Conservation (phyloP, 345 rosid species). For the Psidium friedrichsthalianum region DNA sequence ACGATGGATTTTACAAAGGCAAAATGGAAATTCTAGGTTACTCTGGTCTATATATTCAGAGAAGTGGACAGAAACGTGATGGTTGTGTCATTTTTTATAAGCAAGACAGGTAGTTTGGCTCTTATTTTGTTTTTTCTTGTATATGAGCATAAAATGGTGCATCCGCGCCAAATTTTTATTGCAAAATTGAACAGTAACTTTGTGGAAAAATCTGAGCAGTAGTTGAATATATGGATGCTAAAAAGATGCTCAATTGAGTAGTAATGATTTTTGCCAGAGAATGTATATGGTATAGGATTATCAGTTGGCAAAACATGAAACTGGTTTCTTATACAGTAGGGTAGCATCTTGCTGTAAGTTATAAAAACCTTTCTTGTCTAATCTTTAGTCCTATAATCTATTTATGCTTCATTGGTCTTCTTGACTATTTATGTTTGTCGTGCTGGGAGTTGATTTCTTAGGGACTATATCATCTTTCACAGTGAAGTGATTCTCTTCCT, state of each 20-base stretch:
- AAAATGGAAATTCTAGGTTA: slow-evolving; percentile 59
- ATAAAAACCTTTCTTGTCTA: neutral
- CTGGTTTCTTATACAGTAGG: neutral
- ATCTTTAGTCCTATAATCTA: neutral
- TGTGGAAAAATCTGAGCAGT: neutral
- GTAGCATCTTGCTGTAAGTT: neutral
- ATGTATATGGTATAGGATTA: neutral
- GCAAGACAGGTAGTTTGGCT: slow-evolving; percentile 36
- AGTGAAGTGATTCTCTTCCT: neutral
- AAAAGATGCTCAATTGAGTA: neutral
- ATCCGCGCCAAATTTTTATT: neutral
- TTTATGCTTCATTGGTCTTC: neutral
- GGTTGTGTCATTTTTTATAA: slow-evolving; percentile 88
- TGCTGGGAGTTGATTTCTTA: neutral
- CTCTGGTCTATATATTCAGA: slow-evolving; percentile 64
- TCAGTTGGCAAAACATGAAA: neutral
- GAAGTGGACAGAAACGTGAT: slow-evolving; percentile 80
- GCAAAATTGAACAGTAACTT: neutral
- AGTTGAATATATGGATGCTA: neutral
- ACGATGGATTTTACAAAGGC: slow-evolving; percentile 57
- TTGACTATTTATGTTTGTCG: neutral
- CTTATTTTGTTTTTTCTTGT: neutral
- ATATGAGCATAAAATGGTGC: neutral
- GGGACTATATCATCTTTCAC: neutral
- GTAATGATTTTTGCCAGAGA: neutral